phyloP scores from a whole-genome alignment of 169 alveolate genomes.

The Plasmodium malariae region DNA sequence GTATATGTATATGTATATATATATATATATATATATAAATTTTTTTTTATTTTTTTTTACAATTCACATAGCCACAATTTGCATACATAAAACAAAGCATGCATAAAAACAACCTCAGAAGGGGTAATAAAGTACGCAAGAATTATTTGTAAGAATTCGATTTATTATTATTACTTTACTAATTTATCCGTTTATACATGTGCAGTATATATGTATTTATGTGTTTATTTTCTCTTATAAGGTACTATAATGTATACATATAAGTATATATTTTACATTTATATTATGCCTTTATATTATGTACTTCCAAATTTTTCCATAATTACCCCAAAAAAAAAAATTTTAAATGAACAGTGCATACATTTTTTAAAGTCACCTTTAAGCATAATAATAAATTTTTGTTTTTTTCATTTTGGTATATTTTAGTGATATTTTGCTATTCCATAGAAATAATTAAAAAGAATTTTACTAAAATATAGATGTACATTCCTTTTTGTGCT shows the following conservation, averaged over 20 bases:
- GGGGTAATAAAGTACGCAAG: neutral
- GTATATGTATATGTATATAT: too few relatives aligned
- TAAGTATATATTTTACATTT: neutral
- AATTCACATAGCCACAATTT: conserved; percentile 7
- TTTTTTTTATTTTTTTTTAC: conserved; percentile 24
- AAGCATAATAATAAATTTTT: too few relatives aligned
- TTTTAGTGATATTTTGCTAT: neutral
- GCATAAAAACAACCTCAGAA: neutral
- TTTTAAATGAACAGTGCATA: too few relatives aligned
- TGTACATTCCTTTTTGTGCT: neutral
- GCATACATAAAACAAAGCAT: neutral
- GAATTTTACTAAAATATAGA: neutral
- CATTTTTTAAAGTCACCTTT: neutral
- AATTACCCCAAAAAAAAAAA: neutral
- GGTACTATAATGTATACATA: neutral
- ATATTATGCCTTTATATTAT: neutral
- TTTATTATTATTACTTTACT: neutral
- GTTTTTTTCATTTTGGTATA: neutral
- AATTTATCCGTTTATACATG: neutral
- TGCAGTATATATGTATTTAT: neutral
- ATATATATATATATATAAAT: too few relatives aligned
- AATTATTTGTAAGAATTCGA: conserved; percentile 22
- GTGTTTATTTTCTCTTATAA: neutral
- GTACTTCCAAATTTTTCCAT: neutral
- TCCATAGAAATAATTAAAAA: neutral